Conservation (phyloP, 495 filamentous ascomycete genomes). For the Penicillium maclennaniae region DNA sequence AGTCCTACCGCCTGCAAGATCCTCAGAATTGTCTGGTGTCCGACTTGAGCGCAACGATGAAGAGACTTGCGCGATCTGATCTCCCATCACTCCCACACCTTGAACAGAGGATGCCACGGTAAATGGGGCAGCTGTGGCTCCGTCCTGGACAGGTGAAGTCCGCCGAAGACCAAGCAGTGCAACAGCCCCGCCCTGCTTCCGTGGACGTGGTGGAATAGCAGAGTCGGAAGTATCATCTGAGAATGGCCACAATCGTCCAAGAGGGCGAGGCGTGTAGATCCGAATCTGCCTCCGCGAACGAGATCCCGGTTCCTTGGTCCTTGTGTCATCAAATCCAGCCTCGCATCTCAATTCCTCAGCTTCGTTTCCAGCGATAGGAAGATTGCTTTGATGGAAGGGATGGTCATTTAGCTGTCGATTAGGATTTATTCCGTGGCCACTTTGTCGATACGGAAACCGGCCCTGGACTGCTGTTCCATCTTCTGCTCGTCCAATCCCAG, state of each 20-base stretch:
- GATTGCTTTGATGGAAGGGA: slow-evolving; percentile 30
- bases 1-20: not conserved
- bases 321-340: not conserved
- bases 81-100: not conserved
- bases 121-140: slow-evolving; percentile 2
- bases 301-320: not conserved
- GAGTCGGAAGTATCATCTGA: not conserved
- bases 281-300: not conserved
- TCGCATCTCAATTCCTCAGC: not conserved
- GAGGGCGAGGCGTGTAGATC: not conserved
- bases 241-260: slow-evolving; percentile 1
- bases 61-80: not conserved
- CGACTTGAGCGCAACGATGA: slow-evolving; percentile 2
- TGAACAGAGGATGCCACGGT: not conserved
- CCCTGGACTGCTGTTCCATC: slow-evolving; percentile 39
- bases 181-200: slow-evolving; percentile 1
- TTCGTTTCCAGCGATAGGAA: slow-evolving; percentile 19
- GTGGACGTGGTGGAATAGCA: not conserved
- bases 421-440: slow-evolving; percentile 34
- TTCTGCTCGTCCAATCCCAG: slow-evolving; percentile 29
- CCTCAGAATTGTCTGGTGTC: not conserved
- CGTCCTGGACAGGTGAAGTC: slow-evolving; percentile 5
- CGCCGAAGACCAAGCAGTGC: slow-evolving; percentile 4
- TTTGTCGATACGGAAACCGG: slow-evolving; percentile 36
- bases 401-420: slow-evolving; percentile 30